Conservation (phyloP, 805 yeast genomes). For the Barnettozyma californica region DNA sequence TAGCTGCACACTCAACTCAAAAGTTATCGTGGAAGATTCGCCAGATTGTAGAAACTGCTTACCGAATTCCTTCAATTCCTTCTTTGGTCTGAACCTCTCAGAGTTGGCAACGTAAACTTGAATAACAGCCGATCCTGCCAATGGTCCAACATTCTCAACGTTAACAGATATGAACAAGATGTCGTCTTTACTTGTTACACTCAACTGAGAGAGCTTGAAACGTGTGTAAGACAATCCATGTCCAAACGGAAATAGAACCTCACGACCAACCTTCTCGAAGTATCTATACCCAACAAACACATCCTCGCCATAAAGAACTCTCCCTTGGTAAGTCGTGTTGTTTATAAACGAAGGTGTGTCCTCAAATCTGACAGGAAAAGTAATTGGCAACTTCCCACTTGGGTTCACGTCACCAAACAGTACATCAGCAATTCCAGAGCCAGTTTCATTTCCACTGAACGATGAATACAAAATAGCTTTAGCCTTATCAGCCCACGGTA, state of each 20-base stretch:
- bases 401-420: slow-evolving; percentile 58
- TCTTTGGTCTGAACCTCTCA: slow-evolving; percentile 42
- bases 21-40: slow-evolving; percentile 32
- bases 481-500: slow-evolving; percentile 47
- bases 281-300: slow-evolving; percentile 58
- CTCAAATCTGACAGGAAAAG: slow-evolving; percentile 46
- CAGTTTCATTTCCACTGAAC: slow-evolving; percentile 56
- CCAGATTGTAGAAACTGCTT: slow-evolving; percentile 45
- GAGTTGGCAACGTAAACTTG: slow-evolving; percentile 47
- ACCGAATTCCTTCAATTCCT: slow-evolving; percentile 55
- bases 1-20: slow-evolving; percentile 41
- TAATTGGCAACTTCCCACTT: slow-evolving; percentile 49
- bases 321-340: slow-evolving; percentile 46
- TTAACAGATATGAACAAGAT: slow-evolving; percentile 29
- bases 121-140: slow-evolving; percentile 48
- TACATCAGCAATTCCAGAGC: slow-evolving; percentile 57
- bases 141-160: slow-evolving; percentile 43
- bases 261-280: slow-evolving; percentile 46
- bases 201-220: slow-evolving; percentile 37
- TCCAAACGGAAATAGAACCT: slow-evolving; percentile 57
- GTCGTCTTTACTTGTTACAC: slow-evolving; percentile 26
- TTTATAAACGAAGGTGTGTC: slow-evolving; percentile 55
- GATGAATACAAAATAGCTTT: slow-evolving; percentile 48
- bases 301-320: slow-evolving; percentile 59
- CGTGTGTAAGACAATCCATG: slow-evolving; percentile 56